Evolutionary conservation across 2,329 filamentous ascomycete species (phyloP).

Genomic region (Stagonosporopsis chrysanthemi): DNA sequence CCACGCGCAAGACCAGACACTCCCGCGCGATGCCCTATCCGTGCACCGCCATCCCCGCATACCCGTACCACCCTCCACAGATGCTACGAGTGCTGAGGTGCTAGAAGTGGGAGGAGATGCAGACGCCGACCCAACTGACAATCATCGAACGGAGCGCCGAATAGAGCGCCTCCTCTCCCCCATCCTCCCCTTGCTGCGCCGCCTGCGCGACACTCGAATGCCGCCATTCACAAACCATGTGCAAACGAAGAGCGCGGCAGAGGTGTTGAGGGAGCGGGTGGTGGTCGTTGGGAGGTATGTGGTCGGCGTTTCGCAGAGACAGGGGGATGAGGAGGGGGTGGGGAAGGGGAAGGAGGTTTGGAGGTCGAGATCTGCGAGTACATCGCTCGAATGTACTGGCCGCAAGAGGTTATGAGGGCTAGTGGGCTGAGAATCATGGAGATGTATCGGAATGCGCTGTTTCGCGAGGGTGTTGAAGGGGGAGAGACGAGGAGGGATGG

Average conservation of each 20-base stretch:
- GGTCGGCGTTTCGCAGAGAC: background rate
- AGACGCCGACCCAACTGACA: too few relatives aligned
- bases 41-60: too few relatives aligned
- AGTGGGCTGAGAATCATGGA: constrained; percentile 8
- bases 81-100: too few relatives aligned
- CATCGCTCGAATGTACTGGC: constrained; percentile 30
- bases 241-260: constrained; percentile 7
- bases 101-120: too few relatives aligned
- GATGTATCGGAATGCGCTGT: constrained; percentile 11
- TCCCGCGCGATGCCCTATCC: too few relatives aligned
- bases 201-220: background rate
- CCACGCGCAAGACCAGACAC: too few relatives aligned
- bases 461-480: background rate
- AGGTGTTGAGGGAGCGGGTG: constrained; percentile 27
- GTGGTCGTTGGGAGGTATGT: constrained; percentile 27
- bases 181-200: background rate
- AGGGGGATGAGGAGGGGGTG: too few relatives aligned
- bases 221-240: background rate
- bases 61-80: too few relatives aligned
- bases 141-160: too few relatives aligned
- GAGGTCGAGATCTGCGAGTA: constrained; percentile 28
- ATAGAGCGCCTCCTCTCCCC: background rate
- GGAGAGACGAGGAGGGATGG: background rate
- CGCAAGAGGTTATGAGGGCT: background rate
- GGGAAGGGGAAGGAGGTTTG: background rate